A percentile compares a stretch with the other conserved stretches of the same genome.
phyloP scores from a whole-genome alignment of 2,329 filamentous ascomycete species.

The Gnomoniopsis smithogilvyi region DNA sequence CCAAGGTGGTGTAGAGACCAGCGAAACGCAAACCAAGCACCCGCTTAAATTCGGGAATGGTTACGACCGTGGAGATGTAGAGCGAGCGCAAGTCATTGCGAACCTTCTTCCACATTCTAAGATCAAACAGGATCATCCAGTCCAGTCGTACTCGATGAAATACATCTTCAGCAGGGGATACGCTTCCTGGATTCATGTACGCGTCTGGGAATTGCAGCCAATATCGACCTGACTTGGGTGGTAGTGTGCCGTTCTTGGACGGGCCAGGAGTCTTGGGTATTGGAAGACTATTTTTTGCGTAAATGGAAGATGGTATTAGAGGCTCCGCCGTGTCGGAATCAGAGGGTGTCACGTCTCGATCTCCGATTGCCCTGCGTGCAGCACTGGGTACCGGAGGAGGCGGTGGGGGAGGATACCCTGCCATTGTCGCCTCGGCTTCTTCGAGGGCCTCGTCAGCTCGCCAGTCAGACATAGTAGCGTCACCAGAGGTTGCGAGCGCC shows the following conservation, averaged over 20 bases:
- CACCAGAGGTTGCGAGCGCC: constrained; percentile 38
- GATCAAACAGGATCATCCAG: constrained; percentile 90
- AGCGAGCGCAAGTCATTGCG: constrained; percentile 86
- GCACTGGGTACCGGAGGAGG: constrained; percentile 56
- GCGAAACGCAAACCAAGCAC: constrained; percentile 91
- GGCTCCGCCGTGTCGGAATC: constrained; percentile 71
- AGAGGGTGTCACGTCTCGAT: constrained; percentile 64
- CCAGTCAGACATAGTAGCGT: constrained; percentile 48
- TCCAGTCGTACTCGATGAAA: constrained; percentile 87
- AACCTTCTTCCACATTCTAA: constrained; percentile 95
- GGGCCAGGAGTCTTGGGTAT: constrained; percentile 78
- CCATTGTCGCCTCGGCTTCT: constrained; percentile 73
- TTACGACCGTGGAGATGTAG: constrained; percentile 95
- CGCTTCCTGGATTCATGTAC: constrained; percentile 59
- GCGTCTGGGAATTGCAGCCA: constrained; percentile 80
- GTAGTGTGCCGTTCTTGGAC: constrained; percentile 33
- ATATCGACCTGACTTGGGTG: constrained; percentile 69
- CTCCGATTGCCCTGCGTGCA: constrained; percentile 42
- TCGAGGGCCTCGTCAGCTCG: constrained; percentile 66
- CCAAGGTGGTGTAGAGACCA: constrained; percentile 87
- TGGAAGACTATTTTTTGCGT: constrained; percentile 62
- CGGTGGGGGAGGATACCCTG: constrained; percentile 66
- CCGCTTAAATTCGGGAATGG: constrained; percentile 93
- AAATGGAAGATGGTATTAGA: constrained; percentile 58
- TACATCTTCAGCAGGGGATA: constrained; percentile 78